phyloP scores from a whole-genome alignment of 257 asterid genomes.

The Henckelia pumila region DNA sequence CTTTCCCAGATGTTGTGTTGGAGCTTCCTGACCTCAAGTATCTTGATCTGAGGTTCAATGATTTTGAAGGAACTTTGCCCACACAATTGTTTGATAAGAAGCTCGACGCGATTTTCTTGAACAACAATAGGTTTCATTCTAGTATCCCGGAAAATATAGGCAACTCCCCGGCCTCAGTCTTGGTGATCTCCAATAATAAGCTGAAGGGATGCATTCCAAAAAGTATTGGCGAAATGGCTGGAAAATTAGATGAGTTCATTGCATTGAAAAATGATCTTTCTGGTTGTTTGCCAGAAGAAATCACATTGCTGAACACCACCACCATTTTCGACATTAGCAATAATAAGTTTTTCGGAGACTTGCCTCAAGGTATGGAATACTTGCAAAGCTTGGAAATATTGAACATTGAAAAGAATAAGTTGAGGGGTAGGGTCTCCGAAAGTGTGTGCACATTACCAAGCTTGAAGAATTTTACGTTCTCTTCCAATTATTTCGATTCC shows the following conservation, averaged over 20 bases:
- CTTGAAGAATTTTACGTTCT: conserved; percentile 40
- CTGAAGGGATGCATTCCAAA: conserved; percentile 63
- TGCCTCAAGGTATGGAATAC: conserved; percentile 48
- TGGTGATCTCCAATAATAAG: conserved; percentile 57
- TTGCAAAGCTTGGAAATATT: conserved; percentile 42
- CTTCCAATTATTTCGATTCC: conserved; percentile 49
- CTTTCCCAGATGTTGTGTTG: conserved; percentile 54
- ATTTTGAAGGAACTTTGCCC: conserved; percentile 77
- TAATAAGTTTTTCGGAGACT: conserved; percentile 30
- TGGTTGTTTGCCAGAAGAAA: conserved; percentile 75
- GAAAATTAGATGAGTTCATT: conserved; percentile 52
- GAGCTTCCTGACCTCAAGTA: conserved; percentile 48
- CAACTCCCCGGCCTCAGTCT: conserved; percentile 57
- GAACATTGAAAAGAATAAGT: conserved; percentile 38
- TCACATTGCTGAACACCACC: conserved; percentile 38
- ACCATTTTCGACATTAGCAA: conserved; percentile 51
- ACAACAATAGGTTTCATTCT: conserved; percentile 53
- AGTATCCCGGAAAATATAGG: conserved; percentile 65
- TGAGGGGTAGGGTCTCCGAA: conserved; percentile 54
- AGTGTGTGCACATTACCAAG: conserved; percentile 50
- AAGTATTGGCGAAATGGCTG: conserved; percentile 68
- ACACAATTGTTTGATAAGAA: conserved; percentile 37
- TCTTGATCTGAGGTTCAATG: conserved; percentile 71
- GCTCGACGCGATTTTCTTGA: conserved; percentile 64
- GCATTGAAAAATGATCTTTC: conserved; percentile 44